Conservation (phyloP, 2,329 filamentous ascomycete genomes). For the Tolypocladium paradoxum region DNA sequence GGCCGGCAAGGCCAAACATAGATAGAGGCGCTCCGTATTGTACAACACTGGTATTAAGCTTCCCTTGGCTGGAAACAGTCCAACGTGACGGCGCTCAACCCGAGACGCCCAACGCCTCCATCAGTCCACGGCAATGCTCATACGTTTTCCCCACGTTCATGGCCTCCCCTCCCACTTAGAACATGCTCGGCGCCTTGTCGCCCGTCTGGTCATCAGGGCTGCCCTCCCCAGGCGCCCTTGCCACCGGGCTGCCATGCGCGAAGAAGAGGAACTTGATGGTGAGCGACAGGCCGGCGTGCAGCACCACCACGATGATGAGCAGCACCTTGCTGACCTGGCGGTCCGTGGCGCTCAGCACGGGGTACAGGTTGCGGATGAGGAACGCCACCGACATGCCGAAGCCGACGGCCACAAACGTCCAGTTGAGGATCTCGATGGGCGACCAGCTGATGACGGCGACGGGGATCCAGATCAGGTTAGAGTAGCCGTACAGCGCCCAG, state of each 20-base stretch:
- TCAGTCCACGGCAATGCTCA: neutral
- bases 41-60: conserved; percentile 3
- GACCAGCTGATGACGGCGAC: conserved; percentile 90
- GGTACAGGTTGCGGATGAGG: conserved; percentile 76
- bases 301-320: conserved; percentile 68
- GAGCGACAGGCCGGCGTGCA: conserved; percentile 84
- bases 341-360: conserved; percentile 86
- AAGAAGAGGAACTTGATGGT: conserved; percentile 98
- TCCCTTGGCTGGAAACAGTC: neutral
- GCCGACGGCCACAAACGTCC: conserved; percentile 80
- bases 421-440: conserved; percentile 77
- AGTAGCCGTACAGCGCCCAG: conserved; percentile 91
- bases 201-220: conserved; percentile 10
- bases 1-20: neutral
- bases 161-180: conserved; percentile 5
- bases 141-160: conserved; percentile 4
- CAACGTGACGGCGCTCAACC: neutral
- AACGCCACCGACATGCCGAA: conserved; percentile 77
- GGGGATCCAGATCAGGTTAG: conserved; percentile 93
- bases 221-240: conserved; percentile 25
- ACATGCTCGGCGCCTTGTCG: conserved; percentile 10
- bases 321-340: conserved; percentile 82
- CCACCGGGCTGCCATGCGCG: conserved; percentile 55
- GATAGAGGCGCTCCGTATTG: conserved; percentile 10
- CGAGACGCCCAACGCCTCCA: neutral